Evolutionary conservation across 1,139 yeast genomes (phyloP), one percentile per base, ranked within the genome.

Genomic region (Blastobotrys buckinghamii): DNA sequence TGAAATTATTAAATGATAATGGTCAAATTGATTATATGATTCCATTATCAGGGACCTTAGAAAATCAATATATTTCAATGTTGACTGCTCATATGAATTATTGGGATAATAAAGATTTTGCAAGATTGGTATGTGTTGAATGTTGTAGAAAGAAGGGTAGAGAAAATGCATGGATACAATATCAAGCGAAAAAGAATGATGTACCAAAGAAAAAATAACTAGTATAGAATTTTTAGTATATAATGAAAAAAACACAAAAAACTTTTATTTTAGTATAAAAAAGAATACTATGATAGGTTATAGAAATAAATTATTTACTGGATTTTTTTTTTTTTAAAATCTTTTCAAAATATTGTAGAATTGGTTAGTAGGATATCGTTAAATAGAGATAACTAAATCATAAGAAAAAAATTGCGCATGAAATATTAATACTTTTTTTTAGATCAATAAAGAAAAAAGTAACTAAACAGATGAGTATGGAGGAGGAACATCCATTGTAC

Each of bases 1-100:
- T 68, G 60, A 49, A 50, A 10, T 49, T 58, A 44, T 59, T 71
- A 42, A 71, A 71, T 47, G 73, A 70, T 36, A 70, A 71, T 50
- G 74, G 74, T 2, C 75, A 72, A 55, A 53, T 71, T 7, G 75
- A 71, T 54, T 71, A 64, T 59, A 55, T 65, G 17, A 55, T 71
- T 32, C 72, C 72, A 1, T 59, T 65, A 17, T 57, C 64, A 1
- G 65, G 65, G 6, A 55, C 67, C 34, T 57, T 69, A 10, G 70
- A 69, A 37, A 69, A 67, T 55, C 75, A 71, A 56, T 70, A 70
- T 45, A 51, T 71, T 26, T 60, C 67, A 48, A 69, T 71, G 65
- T 56, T 71, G 34, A 68, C 72, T 1, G 75, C 75, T 3, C 75
- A 71, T 50, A 64, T 68, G 19, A 66, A 68, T 16, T 71, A 71